Conservation (phyloP, 2,329 filamentous ascomycete genomes). For the Trematosphaeria pertusa region DNA sequence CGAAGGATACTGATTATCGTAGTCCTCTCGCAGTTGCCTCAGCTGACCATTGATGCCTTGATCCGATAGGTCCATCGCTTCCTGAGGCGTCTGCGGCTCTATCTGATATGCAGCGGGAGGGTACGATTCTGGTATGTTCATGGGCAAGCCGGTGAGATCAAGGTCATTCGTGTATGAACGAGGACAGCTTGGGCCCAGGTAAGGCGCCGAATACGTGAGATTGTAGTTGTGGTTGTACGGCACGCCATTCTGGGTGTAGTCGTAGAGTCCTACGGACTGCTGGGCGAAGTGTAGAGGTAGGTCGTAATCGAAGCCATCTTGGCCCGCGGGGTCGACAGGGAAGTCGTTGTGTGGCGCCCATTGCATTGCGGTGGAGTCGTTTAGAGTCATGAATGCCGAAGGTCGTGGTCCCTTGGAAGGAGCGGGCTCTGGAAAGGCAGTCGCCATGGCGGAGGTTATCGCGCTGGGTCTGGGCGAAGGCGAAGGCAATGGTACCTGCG, state of each 20-base stretch:
- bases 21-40: slow-evolving; percentile 33
- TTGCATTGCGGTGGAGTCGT: slow-evolving; percentile 24
- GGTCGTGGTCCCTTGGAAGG: slow-evolving; percentile 8
- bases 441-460: slow-evolving; percentile 20
- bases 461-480: slow-evolving; percentile 16
- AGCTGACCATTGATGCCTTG: slow-evolving; percentile 27
- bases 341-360: slow-evolving; percentile 29
- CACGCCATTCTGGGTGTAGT: slow-evolving; percentile 27
- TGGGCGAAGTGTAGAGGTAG: slow-evolving; percentile 16
- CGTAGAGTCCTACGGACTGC: slow-evolving; percentile 15
- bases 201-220: slow-evolving; percentile 24
- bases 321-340: slow-evolving; percentile 14
- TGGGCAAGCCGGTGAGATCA: slow-evolving; percentile 22
- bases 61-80: slow-evolving; percentile 28
- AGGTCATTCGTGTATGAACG: slow-evolving; percentile 27
- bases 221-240: slow-evolving; percentile 32
- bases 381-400: slow-evolving; percentile 19
- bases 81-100: slow-evolving; percentile 32
- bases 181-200: slow-evolving; percentile 26
- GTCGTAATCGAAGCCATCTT: slow-evolving; percentile 20
- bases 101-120: slow-evolving; percentile 42
- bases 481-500: slow-evolving; percentile 20
- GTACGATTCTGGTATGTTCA: slow-evolving; percentile 27
- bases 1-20: slow-evolving; percentile 22
- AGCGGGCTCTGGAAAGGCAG: slow-evolving; percentile 18